Evolutionary conservation across 345 rosid genomes (phyloP).

Genomic region (Bretschneidera sinensis): DNA sequence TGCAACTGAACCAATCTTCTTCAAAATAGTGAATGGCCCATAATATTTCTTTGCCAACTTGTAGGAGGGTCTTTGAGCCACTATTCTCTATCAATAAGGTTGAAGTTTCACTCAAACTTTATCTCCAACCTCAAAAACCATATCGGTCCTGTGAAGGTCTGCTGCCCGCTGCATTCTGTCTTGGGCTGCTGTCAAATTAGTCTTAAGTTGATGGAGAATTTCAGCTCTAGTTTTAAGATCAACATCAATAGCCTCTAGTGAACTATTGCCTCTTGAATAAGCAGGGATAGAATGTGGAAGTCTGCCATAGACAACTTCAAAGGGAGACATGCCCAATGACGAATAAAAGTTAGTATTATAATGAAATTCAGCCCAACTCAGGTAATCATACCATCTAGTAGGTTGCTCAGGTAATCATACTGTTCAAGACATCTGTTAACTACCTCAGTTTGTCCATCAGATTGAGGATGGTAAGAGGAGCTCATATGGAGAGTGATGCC

Average conservation of each 20-base stretch:
- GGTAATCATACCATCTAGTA: background rate
- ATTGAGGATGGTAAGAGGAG: conserved; percentile 8
- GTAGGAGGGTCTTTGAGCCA: background rate
- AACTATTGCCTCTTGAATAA: too few species aligned
- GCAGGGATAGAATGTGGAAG: too few species aligned
- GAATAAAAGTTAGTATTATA: background rate
- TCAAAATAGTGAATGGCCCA: background rate
- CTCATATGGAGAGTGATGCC: background rate
- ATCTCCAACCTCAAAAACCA: background rate
- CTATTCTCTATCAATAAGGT: background rate
- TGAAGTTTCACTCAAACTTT: background rate
- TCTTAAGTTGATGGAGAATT: too few species aligned
- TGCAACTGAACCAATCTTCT: background rate
- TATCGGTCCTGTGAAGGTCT: background rate
- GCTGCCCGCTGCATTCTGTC: background rate
- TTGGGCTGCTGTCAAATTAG: background rate
- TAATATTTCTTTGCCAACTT: background rate
- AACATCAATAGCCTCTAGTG: too few species aligned
- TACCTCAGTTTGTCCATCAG: conserved; percentile 1
- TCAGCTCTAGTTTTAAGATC: too few species aligned
- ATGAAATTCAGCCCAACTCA: background rate
- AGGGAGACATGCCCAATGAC: too few species aligned
- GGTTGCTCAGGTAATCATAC: too few species aligned
- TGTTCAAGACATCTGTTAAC: conserved; percentile 7
- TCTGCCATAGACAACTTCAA: too few species aligned